These are phyloP conservation scores for Hamigera avellanea DNA, from an alignment of 495 filamentous ascomycete genomes.

Conservation along the genomic window DNA sequence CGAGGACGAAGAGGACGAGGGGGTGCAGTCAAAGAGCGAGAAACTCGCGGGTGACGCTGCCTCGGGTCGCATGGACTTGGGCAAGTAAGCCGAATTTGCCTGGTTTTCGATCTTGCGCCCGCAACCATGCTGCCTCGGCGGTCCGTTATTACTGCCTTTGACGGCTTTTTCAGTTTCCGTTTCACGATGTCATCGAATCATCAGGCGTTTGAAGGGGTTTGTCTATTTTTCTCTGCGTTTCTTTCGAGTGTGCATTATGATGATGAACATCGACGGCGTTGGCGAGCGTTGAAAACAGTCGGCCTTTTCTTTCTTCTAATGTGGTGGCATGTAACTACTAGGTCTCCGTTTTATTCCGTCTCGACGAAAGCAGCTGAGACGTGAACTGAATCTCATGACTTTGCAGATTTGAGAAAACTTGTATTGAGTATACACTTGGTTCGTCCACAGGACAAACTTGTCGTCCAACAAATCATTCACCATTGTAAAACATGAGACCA, in stretches of 20 bases:
- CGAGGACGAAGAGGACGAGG: constrained; percentile 37
- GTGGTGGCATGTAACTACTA: constrained; percentile 3
- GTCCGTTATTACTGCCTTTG: constrained; percentile 1
- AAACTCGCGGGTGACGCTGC: constrained; percentile 27
- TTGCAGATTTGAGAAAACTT: too few relatives aligned
- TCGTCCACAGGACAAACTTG: too few relatives aligned
- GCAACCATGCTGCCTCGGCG: not conserved
- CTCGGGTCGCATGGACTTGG: constrained; percentile 34
- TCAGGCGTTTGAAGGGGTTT: constrained; percentile 22
- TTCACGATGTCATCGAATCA: constrained; percentile 6
- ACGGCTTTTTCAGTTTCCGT: constrained; percentile 2
- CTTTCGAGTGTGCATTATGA: constrained; percentile 13
- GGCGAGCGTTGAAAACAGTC: constrained; percentile 17
- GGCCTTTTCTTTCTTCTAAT: constrained; percentile 17
- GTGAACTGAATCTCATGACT: too few relatives aligned
- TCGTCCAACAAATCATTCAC: too few relatives aligned
- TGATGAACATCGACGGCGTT: constrained; percentile 16
- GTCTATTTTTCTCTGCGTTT: constrained; percentile 12
- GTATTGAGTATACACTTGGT: too few relatives aligned
- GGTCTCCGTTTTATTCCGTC: not conserved
- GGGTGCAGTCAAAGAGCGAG: constrained; percentile 18
- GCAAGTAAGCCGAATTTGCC: constrained; percentile 13
- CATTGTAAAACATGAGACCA: too few relatives aligned
- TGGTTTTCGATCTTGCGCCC: constrained; percentile 4
- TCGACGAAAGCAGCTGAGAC: not conserved